Conservation (phyloP, 2,329 filamentous ascomycete species). For the Metarhizium brunneum region DNA sequence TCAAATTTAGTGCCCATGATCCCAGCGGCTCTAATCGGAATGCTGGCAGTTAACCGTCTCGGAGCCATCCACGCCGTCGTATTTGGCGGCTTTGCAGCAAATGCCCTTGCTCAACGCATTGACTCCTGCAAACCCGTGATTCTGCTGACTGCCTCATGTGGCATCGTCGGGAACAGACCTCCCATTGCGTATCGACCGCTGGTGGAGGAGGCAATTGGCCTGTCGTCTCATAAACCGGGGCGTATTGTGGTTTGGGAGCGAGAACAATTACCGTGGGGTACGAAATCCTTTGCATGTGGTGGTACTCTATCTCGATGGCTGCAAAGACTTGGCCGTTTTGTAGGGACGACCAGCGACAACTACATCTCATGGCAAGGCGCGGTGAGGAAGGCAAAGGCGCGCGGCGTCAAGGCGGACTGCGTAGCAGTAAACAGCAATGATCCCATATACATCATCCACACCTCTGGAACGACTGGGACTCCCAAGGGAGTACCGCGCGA, state of each 20-base stretch:
- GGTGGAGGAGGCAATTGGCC: constrained; percentile 61
- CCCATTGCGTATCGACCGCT: constrained; percentile 69
- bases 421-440: constrained; percentile 74
- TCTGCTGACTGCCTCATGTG: constrained; percentile 83
- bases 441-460: constrained; percentile 85
- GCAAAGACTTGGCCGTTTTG: too few relatives aligned
- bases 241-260: too few relatives aligned
- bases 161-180: constrained; percentile 78
- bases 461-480: constrained; percentile 70
- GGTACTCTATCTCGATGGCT: too few relatives aligned
- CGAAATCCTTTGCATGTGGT: constrained; percentile 43
- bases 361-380: constrained; percentile 59
- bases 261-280: neutral
- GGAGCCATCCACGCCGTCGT: constrained; percentile 88
- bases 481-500: constrained; percentile 80
- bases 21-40: constrained; percentile 76
- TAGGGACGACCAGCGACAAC: too few relatives aligned
- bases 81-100: constrained; percentile 82
- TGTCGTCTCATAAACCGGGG: constrained; percentile 59
- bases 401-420: constrained; percentile 52
- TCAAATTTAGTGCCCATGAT: constrained; percentile 76
- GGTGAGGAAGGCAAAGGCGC: constrained; percentile 52
- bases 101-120: constrained; percentile 78
- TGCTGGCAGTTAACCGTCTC: constrained; percentile 70
- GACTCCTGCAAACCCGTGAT: constrained; percentile 68